Evolutionary conservation across 2,329 filamentous ascomycete genomes (phyloP).

Genomic region (Ceratocystis papillata): DNA sequence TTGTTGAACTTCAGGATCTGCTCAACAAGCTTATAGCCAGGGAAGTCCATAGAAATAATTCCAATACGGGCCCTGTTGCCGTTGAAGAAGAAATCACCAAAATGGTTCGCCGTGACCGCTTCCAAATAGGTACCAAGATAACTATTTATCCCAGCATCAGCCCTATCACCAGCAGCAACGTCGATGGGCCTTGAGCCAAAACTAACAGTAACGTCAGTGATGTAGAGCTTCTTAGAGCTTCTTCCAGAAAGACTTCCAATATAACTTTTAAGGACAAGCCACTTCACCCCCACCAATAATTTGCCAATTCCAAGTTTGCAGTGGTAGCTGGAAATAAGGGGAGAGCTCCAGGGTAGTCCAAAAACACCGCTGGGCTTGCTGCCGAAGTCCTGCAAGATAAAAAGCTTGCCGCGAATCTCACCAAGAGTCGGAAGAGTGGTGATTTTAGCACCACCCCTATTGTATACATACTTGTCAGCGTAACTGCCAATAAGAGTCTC

Average conservation of each 20-base stretch:
- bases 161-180: neutral
- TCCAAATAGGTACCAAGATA: neutral
- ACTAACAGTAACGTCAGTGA: neutral
- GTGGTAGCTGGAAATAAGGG: neutral
- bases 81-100: too few relatives aligned
- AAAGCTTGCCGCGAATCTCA: neutral
- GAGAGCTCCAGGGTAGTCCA: neutral
- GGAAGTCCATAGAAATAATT: neutral
- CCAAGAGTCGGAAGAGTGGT: neutral
- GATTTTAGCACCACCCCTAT: neutral
- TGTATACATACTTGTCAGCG: neutral
- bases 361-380: neutral
- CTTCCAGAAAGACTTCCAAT: neutral
- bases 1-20: neutral
- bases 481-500: neutral
- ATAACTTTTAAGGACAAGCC: neutral
- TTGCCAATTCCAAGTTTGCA: neutral
- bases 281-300: neutral
- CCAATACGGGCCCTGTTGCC: neutral
- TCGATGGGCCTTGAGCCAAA: neutral
- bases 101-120: neutral
- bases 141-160: neutral
- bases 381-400: neutral
- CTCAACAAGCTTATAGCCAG: neutral
- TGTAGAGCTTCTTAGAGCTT: neutral